A percentile compares a stretch with the other conserved stretches of the same genome.
These are phyloP conservation scores for Alternaria sp. DNA, from an alignment of 2,329 filamentous ascomycete genomes.

Conservation along the genomic window DNA sequence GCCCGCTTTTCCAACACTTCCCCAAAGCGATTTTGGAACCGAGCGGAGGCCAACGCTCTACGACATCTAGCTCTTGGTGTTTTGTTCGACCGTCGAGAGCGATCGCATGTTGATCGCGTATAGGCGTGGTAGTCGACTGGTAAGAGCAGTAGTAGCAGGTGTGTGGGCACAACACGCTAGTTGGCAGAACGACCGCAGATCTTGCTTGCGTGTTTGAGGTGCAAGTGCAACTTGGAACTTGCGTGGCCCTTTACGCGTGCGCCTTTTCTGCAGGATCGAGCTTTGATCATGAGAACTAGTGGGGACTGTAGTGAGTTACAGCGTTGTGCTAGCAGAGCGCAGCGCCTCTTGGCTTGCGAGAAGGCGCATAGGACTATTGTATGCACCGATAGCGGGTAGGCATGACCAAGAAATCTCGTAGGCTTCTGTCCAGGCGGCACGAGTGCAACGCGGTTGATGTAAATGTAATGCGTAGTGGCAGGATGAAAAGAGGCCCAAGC, in stretches of 20 bases:
- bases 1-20: neutral
- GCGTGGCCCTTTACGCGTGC: conserved; percentile 8
- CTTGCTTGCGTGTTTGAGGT: conserved; percentile 1
- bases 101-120: neutral
- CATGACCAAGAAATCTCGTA: neutral
- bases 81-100: neutral
- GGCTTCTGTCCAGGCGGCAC: neutral
- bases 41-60: neutral
- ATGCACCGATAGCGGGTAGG: neutral
- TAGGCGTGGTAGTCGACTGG: neutral
- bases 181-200: neutral
- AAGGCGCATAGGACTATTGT: neutral
- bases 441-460: neutral
- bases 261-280: neutral
- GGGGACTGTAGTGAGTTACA: neutral
- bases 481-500: neutral
- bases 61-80: neutral
- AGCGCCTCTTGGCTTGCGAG: neutral
- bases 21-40: neutral
- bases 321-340: neutral
- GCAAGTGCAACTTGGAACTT: neutral
- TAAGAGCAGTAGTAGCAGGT: neutral
- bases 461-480: neutral
- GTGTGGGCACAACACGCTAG: neutral
- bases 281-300: conserved; percentile 8